These are phyloP conservation scores for Clarireedia sp. DNA, from an alignment of 2,329 filamentous ascomycete species.

Conservation along the genomic window DNA sequence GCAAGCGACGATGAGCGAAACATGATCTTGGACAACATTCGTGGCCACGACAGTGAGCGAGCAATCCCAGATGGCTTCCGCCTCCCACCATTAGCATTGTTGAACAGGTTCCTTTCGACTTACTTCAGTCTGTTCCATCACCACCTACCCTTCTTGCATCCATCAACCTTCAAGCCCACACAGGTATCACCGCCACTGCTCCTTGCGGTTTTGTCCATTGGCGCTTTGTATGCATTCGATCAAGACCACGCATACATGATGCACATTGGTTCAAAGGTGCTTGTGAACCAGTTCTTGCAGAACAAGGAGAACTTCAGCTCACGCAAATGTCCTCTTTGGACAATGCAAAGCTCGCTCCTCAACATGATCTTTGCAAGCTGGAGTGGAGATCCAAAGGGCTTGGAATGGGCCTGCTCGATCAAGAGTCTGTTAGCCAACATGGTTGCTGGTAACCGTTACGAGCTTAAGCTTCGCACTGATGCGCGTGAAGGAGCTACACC, in stretches of 20 bases:
- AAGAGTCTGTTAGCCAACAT: constrained; percentile 97
- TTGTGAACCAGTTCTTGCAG: constrained; percentile 93
- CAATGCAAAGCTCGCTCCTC: constrained; percentile 91
- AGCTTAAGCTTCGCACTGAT: constrained; percentile 87
- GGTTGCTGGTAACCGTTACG: constrained; percentile 95
- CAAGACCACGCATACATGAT: constrained; percentile 95
- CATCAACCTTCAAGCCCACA: constrained; percentile 78
- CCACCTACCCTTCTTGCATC: constrained; percentile 91
- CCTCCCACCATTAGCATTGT: constrained; percentile 66
- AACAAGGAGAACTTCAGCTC: constrained; percentile 99
- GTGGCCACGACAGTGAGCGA: constrained; percentile 69
- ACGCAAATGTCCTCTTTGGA: constrained; percentile 93
- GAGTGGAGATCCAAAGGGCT: constrained; percentile 94
- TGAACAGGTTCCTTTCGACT: constrained; percentile 89
- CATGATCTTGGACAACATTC: constrained; percentile 79
- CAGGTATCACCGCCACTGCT: constrained; percentile 74
- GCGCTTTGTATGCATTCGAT: constrained; percentile 92
- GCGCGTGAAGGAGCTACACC: constrained; percentile 70
- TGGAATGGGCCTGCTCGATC: constrained; percentile 98
- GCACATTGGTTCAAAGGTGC: constrained; percentile 93
- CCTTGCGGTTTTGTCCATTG: constrained; percentile 86
- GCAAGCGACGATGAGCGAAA: constrained; percentile 77
- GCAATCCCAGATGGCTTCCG: constrained; percentile 84
- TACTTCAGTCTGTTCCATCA: constrained; percentile 98
- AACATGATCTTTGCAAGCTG: constrained; percentile 99